These are phyloP conservation scores for Teratosphaeria nubilosa DNA, from an alignment of 2,329 filamentous ascomycete genomes.

Conservation along the genomic window DNA sequence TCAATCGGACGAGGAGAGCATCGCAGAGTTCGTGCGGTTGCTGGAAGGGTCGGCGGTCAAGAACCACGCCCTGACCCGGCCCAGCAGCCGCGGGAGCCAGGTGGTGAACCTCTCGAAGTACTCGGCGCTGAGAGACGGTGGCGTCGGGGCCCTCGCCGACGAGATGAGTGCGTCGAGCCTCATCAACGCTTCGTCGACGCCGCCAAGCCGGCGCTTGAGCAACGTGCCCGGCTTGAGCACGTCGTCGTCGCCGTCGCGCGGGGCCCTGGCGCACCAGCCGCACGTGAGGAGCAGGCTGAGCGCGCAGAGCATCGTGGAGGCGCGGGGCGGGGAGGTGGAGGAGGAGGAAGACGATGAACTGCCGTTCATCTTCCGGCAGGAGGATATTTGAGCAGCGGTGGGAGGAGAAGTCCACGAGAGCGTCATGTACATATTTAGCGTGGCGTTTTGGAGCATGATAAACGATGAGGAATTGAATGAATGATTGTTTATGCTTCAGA, in stretches of 20 bases:
- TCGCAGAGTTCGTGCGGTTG: constrained; percentile 83
- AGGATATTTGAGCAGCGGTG: background rate
- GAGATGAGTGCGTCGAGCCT: constrained; percentile 86
- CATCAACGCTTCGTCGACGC: constrained; percentile 63
- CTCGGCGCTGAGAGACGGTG: constrained; percentile 79
- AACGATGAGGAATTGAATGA: background rate
- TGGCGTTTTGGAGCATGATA: constrained; percentile 1
- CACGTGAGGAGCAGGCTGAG: constrained; percentile 89
- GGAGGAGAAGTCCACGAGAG: background rate
- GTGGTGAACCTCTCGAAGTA: constrained; percentile 50
- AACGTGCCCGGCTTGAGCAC: constrained; percentile 60
- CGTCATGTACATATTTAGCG: constrained; percentile 1
- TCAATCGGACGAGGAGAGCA: constrained; percentile 82
- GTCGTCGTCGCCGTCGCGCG: constrained; percentile 73
- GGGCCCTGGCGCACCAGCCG: constrained; percentile 70
- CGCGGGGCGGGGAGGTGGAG: constrained; percentile 8
- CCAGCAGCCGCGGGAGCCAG: constrained; percentile 5
- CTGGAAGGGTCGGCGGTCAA: constrained; percentile 77
- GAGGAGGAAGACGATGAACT: constrained; percentile 3
- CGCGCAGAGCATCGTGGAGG: constrained; percentile 72
- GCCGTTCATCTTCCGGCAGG: constrained; percentile 4
- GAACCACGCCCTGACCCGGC: constrained; percentile 54
- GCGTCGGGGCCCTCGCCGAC: constrained; percentile 70
- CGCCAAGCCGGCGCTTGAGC: constrained; percentile 63
- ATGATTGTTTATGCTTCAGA: background rate